Evolutionary conservation across 768 basidiomycete species (phyloP), one percentile per base, ranked within the genome.

Genomic region (Coprinopsis sp.): DNA sequence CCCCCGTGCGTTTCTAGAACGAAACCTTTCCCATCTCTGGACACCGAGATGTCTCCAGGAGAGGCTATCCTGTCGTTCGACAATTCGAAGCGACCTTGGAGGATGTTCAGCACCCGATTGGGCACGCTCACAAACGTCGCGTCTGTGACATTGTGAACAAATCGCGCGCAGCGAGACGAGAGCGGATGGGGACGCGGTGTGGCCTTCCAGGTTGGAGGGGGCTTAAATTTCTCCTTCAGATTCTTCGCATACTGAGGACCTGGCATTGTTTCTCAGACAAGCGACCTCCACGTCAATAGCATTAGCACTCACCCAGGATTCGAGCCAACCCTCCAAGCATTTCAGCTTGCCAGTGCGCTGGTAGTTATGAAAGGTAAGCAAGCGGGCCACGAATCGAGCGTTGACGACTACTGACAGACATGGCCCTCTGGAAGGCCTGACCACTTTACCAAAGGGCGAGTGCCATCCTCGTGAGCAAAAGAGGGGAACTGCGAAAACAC

Each of bases 61-160:
- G 25, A 4, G n/a, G 19, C 11, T 14, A 59, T 61, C 16, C n/a
- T n/a, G n/a, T 54, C 48, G 25, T 50, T 51, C 3, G 49, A 46
- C n/a, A 70, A 54, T 47, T 71, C 67, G 31, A 60, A 65, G 7
- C 69, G 59, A 11, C 69, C 70, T 34, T 72, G 57, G 38, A 60
- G 63, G 12, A 72, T 54, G 18, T 51, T 40, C 6, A 54, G 57
- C 1, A 66, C 69, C 6, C 50, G 40, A 14, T 61, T 57, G 6
- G 58, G 54, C 1, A 47, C 31, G 25, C 41, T 18, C 13, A 52
- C 54, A 6, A 58, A 49, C 2, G 60, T 51, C 47, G 47, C 51
- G 6, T 54, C 29, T 8, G 52, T 36, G n/a, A 57, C 36, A 21
- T 55, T 52, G 3, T 55, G 49, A 6, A 58, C 51, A 57, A 73